Percentiles rank a stretch among this genome's conserved stretches.
Evolutionary conservation across 192 early-diverging fungal genomes (phyloP).

Genomic region (Umbelopsis sp.): DNA sequence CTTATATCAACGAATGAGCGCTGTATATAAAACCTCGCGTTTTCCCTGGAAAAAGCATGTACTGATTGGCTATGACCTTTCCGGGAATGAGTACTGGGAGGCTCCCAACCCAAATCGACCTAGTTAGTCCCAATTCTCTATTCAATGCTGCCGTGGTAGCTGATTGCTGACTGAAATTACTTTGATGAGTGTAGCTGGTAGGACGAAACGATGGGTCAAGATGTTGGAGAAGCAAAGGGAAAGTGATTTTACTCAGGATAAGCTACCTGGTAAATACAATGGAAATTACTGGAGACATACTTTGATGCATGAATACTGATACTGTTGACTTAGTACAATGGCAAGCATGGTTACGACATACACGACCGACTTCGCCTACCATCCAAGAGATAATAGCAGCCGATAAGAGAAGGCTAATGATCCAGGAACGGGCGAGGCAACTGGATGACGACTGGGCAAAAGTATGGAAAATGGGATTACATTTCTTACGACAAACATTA

Average conservation of each 20-base stretch:
- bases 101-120: conserved; percentile 25
- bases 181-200: conserved; percentile 19
- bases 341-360: conserved; percentile 41
- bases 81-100: conserved; percentile 42
- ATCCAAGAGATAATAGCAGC: conserved; percentile 27
- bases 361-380: conserved; percentile 24
- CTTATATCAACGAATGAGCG: conserved; percentile 10
- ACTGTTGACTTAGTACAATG: conserved; percentile 32
- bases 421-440: conserved; percentile 31
- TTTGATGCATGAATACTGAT: background rate
- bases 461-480: background rate
- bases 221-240: conserved; percentile 29
- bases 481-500: background rate
- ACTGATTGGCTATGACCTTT: conserved; percentile 31
- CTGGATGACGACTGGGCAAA: conserved; percentile 32
- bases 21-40: conserved; percentile 26
- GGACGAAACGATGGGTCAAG: conserved; percentile 37
- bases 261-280: conserved; percentile 30
- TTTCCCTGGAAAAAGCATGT: conserved; percentile 42
- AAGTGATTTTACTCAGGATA: conserved; percentile 26
- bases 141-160: background rate
- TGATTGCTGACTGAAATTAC: background rate
- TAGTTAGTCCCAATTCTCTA: background rate
- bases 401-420: conserved; percentile 19
- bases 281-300: background rate